Percentiles rank a stretch among this genome's conserved stretches.
Evolutionary conservation across 768 basidiomycete species (phyloP).

Genomic region (Suillus subaureus): DNA sequence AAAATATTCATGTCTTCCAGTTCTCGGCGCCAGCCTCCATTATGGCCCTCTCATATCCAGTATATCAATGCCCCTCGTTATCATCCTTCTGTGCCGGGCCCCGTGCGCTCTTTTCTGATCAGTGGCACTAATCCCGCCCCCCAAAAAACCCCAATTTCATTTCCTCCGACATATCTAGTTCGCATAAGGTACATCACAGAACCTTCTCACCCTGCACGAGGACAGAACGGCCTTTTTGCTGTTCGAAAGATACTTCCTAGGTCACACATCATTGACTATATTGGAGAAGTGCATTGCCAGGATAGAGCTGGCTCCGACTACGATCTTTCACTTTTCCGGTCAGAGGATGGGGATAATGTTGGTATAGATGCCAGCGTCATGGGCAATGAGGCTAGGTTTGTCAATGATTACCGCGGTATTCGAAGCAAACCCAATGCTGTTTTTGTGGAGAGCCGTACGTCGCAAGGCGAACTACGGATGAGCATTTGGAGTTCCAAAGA

Average conservation of each 20-base stretch:
- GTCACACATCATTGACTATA: constrained; percentile 76
- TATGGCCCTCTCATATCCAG: constrained; percentile 57
- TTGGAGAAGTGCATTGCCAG: constrained; percentile 84
- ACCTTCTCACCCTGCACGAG: constrained; percentile 69
- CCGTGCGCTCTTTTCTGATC: constrained; percentile 42
- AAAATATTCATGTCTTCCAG: constrained; percentile 15
- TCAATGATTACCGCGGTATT: constrained; percentile 92
- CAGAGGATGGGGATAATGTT: constrained; percentile 57
- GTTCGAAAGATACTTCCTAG: constrained; percentile 65
- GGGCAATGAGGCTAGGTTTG: constrained; percentile 89
- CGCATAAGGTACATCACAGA: constrained; percentile 59
- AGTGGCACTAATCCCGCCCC: constrained; percentile 22
- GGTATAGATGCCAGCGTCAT: constrained; percentile 74
- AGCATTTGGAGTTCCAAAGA: constrained; percentile 67
- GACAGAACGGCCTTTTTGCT: constrained; percentile 84
- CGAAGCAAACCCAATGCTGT: constrained; percentile 65
- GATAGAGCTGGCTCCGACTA: constrained; percentile 78
- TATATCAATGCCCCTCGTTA: constrained; percentile 56
- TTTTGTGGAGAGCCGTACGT: constrained; percentile 60
- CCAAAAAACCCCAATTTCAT: constrained; percentile 10
- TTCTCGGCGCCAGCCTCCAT: constrained; percentile 29
- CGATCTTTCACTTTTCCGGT: constrained; percentile 78
- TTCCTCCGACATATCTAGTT: constrained; percentile 35
- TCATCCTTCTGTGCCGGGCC: constrained; percentile 57
- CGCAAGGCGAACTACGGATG: constrained; percentile 70